Evolutionary conservation across 345 rosid genomes (phyloP), one percentile per base, ranked within the genome.

Genomic region (Hibiscus trionum): DNA sequence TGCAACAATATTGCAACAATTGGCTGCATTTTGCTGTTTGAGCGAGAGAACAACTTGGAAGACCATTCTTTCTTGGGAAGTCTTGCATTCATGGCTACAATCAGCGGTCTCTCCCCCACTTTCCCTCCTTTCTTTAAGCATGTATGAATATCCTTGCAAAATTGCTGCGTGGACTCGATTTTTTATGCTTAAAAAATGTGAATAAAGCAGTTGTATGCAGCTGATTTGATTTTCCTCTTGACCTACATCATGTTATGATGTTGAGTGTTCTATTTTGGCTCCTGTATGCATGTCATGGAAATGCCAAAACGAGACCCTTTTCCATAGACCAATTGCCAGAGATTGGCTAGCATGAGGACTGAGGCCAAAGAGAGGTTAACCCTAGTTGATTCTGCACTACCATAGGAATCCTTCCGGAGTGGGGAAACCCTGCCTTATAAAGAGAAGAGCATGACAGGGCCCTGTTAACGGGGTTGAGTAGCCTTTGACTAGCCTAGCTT

Each of bases 1-100:
- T 49, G 89, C 93, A 7, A 88, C 91, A 19, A 88, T 94, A 76
- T 82, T 94, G 85, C 98, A 91, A 73, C 97, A 88, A 39, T 72
- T 94, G 84, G 93, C 97, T 63, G 95, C 95, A 60, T 80, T 91
- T 76, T 91, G 98, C 84, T 86, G 88, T 78, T 81, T 87, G 77
- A 86, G 97, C 29, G 97, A 91, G 78, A 84, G 88, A 78, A 84
- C 84, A 8, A 77, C 84, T 37, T 90, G 89, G 91, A 90, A 91
- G 80, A 79, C 86, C 71, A 68, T 90, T 77, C 84, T 90, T 68
- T 83, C 86, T 70, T 91, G 95, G 98, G 78, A 91, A 76, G 86
- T 94, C 73, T 87, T 91, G 84, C 93, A 83, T 77, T 81, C 86
- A 70, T 94, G 97, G 98, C 84, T 91, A 72, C 86, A 75, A 73